A percentile compares a stretch with the other conserved stretches of the same genome.
These are phyloP conservation scores for Dentipellis sp. DNA, from an alignment of 768 basidiomycete genomes.

Conservation along the genomic window DNA sequence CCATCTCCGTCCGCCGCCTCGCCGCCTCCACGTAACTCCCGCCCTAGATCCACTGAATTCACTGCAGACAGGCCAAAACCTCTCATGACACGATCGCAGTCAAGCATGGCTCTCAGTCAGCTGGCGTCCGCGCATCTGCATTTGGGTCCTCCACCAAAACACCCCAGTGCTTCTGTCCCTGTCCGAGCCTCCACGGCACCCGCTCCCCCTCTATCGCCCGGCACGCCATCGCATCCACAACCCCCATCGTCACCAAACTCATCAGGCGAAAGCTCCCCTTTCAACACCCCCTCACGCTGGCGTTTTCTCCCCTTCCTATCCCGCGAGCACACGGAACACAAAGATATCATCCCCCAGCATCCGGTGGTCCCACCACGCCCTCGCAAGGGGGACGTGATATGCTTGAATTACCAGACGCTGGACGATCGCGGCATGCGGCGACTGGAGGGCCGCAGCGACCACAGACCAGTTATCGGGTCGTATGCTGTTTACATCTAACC, in stretches of 20 bases:
- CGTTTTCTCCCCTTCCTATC: constrained; percentile 11
- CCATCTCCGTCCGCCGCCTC: background rate
- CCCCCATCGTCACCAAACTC: background rate
- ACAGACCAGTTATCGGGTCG: constrained; percentile 76
- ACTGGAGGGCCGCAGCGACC: constrained; percentile 74
- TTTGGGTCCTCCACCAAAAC: background rate
- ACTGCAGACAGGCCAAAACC: background rate
- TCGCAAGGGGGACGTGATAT: constrained; percentile 61
- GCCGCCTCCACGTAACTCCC: background rate
- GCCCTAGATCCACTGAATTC: constrained; percentile 11
- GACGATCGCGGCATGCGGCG: constrained; percentile 68
- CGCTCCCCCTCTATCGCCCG: background rate
- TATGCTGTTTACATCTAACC: constrained; percentile 54
- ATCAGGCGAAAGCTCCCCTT: background rate
- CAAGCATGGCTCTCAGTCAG: background rate
- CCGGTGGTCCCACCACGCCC: constrained; percentile 20
- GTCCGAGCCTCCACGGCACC: constrained; percentile 1
- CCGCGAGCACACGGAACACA: constrained; percentile 4
- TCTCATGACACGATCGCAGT: background rate
- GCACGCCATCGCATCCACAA: background rate
- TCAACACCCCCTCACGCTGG: constrained; percentile 1
- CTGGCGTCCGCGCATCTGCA: background rate
- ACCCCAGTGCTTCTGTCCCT: background rate
- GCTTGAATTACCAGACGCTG: constrained; percentile 63
- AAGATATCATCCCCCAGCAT: background rate